A percentile compares a stretch with the other conserved stretches of the same genome.
Evolutionary conservation across 257 asterid genomes (phyloP).

Genomic region (Solanum sejunctum): DNA sequence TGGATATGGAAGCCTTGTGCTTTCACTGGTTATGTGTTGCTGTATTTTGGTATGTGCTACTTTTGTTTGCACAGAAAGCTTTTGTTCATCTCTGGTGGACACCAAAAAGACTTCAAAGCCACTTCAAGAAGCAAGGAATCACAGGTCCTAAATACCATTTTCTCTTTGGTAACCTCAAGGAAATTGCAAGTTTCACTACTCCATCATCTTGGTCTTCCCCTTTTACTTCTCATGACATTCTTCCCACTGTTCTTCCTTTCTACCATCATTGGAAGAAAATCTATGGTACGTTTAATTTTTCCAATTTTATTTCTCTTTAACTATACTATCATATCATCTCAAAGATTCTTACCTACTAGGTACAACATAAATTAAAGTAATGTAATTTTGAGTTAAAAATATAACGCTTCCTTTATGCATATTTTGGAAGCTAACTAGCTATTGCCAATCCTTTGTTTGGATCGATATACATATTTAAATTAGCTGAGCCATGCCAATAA

Average conservation of each 20-base stretch:
- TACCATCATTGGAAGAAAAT: conserved; percentile 91
- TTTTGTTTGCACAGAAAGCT: conserved; percentile 18
- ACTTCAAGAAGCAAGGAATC: conserved; percentile 71
- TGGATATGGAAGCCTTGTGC: conserved; percentile 15
- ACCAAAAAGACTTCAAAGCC: conserved; percentile 52
- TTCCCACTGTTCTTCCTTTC: conserved; percentile 84
- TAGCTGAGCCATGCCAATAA: background rate
- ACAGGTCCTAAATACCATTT: conserved; percentile 69
- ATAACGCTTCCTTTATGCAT: background rate
- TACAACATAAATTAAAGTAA: too few species aligned
- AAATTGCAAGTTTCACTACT: conserved; percentile 48
- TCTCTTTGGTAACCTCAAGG: conserved; percentile 76
- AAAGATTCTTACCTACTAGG: background rate
- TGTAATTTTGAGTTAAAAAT: background rate
- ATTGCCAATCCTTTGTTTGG: background rate
- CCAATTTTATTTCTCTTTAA: background rate
- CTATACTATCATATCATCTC: background rate
- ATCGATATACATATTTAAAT: background rate
- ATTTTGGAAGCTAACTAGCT: background rate
- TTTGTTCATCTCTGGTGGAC: conserved; percentile 64
- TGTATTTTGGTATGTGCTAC: conserved; percentile 31
- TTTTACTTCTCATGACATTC: conserved; percentile 61
- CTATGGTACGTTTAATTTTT: conserved; percentile 34
- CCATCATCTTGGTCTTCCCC: conserved; percentile 40
- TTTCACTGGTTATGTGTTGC: conserved; percentile 26